Base-by-base conservation (phyloP, 176 grass and related monocot genomes). In the Hordeum marinum region DNA sequence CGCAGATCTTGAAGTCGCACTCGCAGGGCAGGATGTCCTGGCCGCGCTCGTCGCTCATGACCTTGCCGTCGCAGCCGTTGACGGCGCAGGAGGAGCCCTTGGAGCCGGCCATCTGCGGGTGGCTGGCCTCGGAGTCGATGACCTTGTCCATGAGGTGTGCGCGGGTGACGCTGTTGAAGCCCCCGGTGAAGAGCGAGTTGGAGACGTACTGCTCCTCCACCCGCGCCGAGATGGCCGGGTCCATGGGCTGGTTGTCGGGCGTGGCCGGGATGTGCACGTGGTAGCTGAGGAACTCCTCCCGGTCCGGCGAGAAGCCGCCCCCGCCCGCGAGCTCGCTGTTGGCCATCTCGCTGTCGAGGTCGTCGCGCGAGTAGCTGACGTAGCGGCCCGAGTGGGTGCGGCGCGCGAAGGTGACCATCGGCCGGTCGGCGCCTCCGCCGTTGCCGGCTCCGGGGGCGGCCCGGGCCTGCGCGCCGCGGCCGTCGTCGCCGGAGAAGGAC, bases 101-200 rank as follows among this genome's bases (percentile, higher is more conserved):
- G 62, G 93, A 75, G 15, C 96, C 93, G 7, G 91, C 93, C 96
- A 98, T 98, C 83, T 99, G 96, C 24, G 93, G 93, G 64, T 96
- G 94, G 26, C 34, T 81, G 29, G 93, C 80, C 78, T 94, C 93
- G 0, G 94, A 96, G 2, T 99, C 96, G 46, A 83, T 94, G 14
- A 94, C 94, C 81, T 99, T 99, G 78, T 99, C 96, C 96, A 99
- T 99, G 78, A 99, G 90, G 85, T 94, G 96, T 0, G 96, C 93
- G 34, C 96, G 86, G 18, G 96, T 96, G 75, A 92, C 90, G 65
- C 88, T 99, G 81, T 99, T 96, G 86, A 94, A 96, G 2, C 93
- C 96, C 12, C 96, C 96, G 7, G 96, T 99, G 90, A 99, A 99
- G 75, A 99, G 83, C 3, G 96, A 96, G 81, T 91, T 99, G 50